phyloP scores from a whole-genome alignment of 306 rosid genomes.

The Castanea mollissima region DNA sequence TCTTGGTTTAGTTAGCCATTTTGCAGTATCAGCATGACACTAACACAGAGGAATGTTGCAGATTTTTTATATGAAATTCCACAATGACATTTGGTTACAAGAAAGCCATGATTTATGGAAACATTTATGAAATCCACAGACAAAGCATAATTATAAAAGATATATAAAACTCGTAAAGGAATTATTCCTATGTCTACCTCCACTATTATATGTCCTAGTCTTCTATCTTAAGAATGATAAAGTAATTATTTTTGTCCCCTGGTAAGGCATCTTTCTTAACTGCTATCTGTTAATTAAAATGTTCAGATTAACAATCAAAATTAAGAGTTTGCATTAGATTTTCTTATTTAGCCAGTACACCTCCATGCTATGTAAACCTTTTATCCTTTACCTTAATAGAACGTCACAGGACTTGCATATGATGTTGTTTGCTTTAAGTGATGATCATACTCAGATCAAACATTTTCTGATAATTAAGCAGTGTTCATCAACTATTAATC shows the following conservation, averaged over 20 bases:
- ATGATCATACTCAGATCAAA: neutral
- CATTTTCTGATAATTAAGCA: neutral
- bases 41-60: too few species aligned
- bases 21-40: too few species aligned
- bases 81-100: neutral
- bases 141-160: neutral
- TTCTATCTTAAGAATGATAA: conserved; percentile 31
- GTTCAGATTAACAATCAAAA: neutral
- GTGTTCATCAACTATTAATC: neutral
- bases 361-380: too few species aligned
- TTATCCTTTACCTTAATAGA: neutral
- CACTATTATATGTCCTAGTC: conserved; percentile 29
- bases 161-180: conserved; percentile 1
- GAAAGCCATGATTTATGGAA: conserved; percentile 27
- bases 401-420: neutral
- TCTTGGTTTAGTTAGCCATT: too few species aligned
- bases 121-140: neutral
- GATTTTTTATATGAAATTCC: neutral
- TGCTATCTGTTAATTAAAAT: neutral
- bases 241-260: conserved; percentile 12
- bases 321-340: neutral
- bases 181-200: conserved; percentile 1
- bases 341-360: too few species aligned
- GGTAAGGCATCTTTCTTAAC: neutral
- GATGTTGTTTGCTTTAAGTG: neutral